A percentile compares a stretch with the other conserved stretches of the same genome.
phyloP scores from a whole-genome alignment of 495 filamentous ascomycete genomes.

The Clohesyomyces aquaticus region DNA sequence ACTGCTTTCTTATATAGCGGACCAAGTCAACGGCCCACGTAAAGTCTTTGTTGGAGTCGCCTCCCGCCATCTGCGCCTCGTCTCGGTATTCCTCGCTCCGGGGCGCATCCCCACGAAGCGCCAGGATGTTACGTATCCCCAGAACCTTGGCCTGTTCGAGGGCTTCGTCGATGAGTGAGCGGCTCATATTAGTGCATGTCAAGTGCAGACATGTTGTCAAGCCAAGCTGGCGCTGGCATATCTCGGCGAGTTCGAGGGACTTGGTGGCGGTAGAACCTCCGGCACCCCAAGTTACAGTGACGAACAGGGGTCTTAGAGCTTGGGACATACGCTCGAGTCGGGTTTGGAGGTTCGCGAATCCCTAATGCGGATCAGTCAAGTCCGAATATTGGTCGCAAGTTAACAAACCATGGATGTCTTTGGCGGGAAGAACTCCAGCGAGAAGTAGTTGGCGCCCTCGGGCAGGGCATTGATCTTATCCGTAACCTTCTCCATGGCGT shows the following conservation, averaged over 20 bases:
- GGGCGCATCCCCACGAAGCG: slow-evolving; percentile 91
- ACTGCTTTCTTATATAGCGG: slow-evolving; percentile 77
- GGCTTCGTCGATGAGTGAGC: slow-evolving; percentile 80
- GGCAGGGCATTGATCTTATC: slow-evolving; percentile 94
- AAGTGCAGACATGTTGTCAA: slow-evolving; percentile 95
- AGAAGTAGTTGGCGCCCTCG: slow-evolving; percentile 82
- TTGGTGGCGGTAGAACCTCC: slow-evolving; percentile 88
- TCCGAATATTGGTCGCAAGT: slow-evolving; percentile 30
- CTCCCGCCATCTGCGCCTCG: slow-evolving; percentile 53
- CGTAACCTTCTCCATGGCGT: slow-evolving; percentile 83
- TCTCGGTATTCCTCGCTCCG: slow-evolving; percentile 80
- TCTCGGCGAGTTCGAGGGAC: slow-evolving; percentile 91
- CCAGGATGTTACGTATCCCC: slow-evolving; percentile 92
- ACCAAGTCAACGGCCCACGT: slow-evolving; percentile 89
- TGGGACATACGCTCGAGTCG: slow-evolving; percentile 94
- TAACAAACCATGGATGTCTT: slow-evolving; percentile 80
- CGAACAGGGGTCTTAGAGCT: slow-evolving; percentile 87
- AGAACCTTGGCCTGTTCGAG: slow-evolving; percentile 90
- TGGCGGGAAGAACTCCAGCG: slow-evolving; percentile 98
- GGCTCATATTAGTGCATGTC: slow-evolving; percentile 97
- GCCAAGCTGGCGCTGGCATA: slow-evolving; percentile 88
- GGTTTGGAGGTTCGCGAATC: slow-evolving; percentile 87
- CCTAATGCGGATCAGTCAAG: slow-evolving; percentile 51
- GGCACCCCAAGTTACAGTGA: slow-evolving; percentile 97
- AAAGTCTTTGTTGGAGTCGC: slow-evolving; percentile 77